A percentile compares a stretch with the other conserved stretches of the same genome.
These are phyloP conservation scores for Gamarada debralockiae DNA, from an alignment of 495 filamentous ascomycete species.

Conservation along the genomic window DNA sequence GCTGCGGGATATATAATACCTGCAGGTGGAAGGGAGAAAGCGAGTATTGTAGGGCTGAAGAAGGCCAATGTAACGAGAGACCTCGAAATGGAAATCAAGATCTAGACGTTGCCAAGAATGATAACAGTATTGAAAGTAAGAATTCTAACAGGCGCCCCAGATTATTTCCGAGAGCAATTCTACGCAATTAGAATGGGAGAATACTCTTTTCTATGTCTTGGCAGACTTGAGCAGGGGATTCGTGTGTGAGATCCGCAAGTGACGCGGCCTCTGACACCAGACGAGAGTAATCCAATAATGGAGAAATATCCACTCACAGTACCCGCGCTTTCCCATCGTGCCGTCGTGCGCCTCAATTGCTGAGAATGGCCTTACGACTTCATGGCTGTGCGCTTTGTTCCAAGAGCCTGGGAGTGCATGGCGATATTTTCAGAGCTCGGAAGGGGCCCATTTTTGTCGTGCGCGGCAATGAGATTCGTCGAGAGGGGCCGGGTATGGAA, in stretches of 20 bases:
- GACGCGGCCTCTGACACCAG: constrained; percentile 20
- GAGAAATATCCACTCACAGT: not conserved
- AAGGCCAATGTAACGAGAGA: not conserved
- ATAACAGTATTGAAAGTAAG: not conserved
- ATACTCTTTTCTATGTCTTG: constrained; percentile 14
- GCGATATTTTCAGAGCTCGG: constrained; percentile 3
- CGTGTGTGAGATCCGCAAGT: constrained; percentile 7
- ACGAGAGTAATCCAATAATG: no score
- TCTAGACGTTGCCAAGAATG: not conserved
- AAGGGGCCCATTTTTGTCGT: no score
- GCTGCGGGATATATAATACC: no score
- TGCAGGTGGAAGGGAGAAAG: no score
- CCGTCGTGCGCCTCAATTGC: constrained; percentile 11
- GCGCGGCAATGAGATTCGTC: no score
- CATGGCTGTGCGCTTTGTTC: constrained; percentile 2
- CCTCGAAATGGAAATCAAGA: not conserved
- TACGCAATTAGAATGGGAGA: not conserved
- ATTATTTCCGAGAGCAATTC: not conserved
- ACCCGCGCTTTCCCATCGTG: not conserved
- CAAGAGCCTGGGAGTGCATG: not conserved
- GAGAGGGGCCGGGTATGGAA: not conserved
- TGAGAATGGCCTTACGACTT: not conserved
- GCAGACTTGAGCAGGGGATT: not conserved
- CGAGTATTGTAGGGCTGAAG: no score
- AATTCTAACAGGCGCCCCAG: not conserved